A percentile compares a stretch with the other conserved stretches of the same genome.
phyloP scores from a whole-genome alignment of 192 early-diverging fungal species.

The Funneliformis geosporum region DNA sequence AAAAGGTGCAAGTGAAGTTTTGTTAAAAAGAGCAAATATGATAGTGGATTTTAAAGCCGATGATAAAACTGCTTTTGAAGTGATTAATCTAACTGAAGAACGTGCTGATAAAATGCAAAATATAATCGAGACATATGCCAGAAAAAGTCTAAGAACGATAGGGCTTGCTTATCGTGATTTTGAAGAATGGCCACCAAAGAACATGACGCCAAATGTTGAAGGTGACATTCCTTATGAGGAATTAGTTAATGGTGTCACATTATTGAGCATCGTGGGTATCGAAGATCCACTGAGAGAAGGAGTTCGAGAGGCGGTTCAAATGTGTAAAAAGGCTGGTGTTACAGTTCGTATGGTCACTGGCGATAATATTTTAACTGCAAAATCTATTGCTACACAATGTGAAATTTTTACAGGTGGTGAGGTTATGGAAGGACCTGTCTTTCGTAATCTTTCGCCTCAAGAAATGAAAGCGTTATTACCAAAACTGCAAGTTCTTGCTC shows the following conservation, averaged over 20 bases:
- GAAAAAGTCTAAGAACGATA: slow-evolving; percentile 87
- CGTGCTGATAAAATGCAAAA: slow-evolving; percentile 41
- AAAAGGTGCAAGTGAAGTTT: slow-evolving; percentile 93
- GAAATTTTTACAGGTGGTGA: slow-evolving; percentile 91
- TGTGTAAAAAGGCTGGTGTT: slow-evolving; percentile 89
- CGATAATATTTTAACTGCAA: slow-evolving; percentile 92
- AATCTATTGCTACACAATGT: slow-evolving; percentile 91
- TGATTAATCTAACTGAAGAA: slow-evolving; percentile 38
- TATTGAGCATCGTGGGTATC: slow-evolving; percentile 93
- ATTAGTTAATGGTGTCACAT: slow-evolving; percentile 60
- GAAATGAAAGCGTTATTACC: slow-evolving; percentile 94
- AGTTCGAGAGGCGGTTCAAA: slow-evolving; percentile 87
- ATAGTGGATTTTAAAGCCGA: slow-evolving; percentile 49
- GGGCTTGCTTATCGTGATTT: slow-evolving; percentile 84
- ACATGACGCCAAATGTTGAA: slow-evolving; percentile 41
- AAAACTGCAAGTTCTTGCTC: slow-evolving; percentile 90
- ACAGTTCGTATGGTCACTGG: slow-evolving; percentile 99
- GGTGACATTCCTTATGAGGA: slow-evolving; percentile 59
- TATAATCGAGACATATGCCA: slow-evolving; percentile 73
- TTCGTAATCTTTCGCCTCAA: slow-evolving; percentile 78
- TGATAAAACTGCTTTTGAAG: slow-evolving; percentile 20
- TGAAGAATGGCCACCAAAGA: slow-evolving; percentile 56
- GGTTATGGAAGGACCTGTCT: slow-evolving; percentile 93
- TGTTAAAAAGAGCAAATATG: slow-evolving; percentile 66
- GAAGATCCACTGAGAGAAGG: slow-evolving; percentile 95